Conservation (phyloP, 768 basidiomycete genomes). For the Tubosaeta brunneosetosa region DNA sequence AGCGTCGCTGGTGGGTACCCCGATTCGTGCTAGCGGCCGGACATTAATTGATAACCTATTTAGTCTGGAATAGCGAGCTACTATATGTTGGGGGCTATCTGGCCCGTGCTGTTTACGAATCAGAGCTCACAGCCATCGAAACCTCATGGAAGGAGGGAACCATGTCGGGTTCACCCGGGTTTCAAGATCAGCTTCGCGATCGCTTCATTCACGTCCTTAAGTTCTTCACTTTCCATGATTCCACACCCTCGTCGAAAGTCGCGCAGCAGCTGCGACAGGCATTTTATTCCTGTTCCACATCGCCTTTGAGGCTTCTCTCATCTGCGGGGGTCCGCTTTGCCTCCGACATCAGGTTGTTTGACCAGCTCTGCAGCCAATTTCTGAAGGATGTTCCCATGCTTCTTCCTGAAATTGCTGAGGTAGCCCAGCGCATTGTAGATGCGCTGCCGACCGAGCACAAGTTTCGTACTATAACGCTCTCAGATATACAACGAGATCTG, state of each 20-base stretch:
- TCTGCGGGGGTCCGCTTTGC: conserved; percentile 65
- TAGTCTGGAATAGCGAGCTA: conserved; percentile 88
- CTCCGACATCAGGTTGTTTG: conserved; percentile 63
- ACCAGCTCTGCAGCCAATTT: conserved; percentile 62
- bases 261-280: conserved; percentile 63
- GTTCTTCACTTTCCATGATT: conserved; percentile 9
- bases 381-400: conserved; percentile 67
- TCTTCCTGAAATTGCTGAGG: conserved; percentile 32
- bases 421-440: conserved; percentile 36
- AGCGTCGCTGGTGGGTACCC: not conserved
- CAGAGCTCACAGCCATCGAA: conserved; percentile 61
- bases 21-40: not conserved
- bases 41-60: not conserved
- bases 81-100: conserved; percentile 81
- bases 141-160: conserved; percentile 3
- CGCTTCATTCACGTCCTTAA: conserved; percentile 5
- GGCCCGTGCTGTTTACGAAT: conserved; percentile 76
- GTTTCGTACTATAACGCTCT: not conserved
- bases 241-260: conserved; percentile 74
- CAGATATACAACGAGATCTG: conserved; percentile 2
- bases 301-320: conserved; percentile 68
- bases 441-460: not conserved
- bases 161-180: too few relatives aligned
- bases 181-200: not conserved
- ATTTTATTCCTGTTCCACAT: conserved; percentile 65